Percentiles rank a stretch among this genome's conserved stretches.
Evolutionary conservation across 2,329 filamentous ascomycete species (phyloP).

Genomic region (Aspergillus alliaceus): DNA sequence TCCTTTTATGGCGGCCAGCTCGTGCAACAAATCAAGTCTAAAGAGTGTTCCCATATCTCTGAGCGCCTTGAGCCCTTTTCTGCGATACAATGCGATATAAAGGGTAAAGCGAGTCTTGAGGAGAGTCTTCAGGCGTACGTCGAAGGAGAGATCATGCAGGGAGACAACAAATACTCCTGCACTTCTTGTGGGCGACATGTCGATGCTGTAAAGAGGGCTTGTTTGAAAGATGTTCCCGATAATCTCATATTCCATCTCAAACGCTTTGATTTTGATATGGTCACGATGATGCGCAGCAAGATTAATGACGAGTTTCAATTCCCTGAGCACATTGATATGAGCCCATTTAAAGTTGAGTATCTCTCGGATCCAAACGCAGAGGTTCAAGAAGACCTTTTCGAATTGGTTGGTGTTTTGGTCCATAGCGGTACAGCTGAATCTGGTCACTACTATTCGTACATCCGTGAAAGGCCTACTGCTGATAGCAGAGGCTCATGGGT

Average conservation of each 20-base stretch:
- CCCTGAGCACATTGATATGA: conserved; percentile 79
- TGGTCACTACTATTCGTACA: conserved; percentile 96
- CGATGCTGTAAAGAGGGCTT: conserved; percentile 89
- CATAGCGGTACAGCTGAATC: conserved; percentile 91
- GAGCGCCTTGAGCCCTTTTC: conserved; percentile 88
- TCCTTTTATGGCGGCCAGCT: conserved; percentile 89
- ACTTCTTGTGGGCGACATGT: conserved; percentile 85
- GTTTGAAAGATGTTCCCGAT: conserved; percentile 87
- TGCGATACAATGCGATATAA: conserved; percentile 93
- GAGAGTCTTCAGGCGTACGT: conserved; percentile 95
- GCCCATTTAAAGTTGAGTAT: conserved; percentile 83
- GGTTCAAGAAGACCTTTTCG: conserved; percentile 72
- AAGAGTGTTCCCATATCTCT: conserved; percentile 91
- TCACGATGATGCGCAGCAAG: conserved; percentile 77
- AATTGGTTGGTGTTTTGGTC: conserved; percentile 91
- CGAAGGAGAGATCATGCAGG: conserved; percentile 93
- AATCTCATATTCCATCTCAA: conserved; percentile 93
- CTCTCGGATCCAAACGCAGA: conserved; percentile 63
- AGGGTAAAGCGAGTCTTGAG: conserved; percentile 78
- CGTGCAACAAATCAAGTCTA: conserved; percentile 92
- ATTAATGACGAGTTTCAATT: conserved; percentile 96
- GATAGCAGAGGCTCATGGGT: conserved; percentile 65
- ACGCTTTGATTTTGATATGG: conserved; percentile 54
- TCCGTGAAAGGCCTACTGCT: conserved; percentile 70
- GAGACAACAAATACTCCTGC: conserved; percentile 99